A percentile compares a stretch with the other conserved stretches of the same genome.
phyloP scores from a whole-genome alignment of 1,284 basidiomycete species.

The Thecaphora frezii region DNA sequence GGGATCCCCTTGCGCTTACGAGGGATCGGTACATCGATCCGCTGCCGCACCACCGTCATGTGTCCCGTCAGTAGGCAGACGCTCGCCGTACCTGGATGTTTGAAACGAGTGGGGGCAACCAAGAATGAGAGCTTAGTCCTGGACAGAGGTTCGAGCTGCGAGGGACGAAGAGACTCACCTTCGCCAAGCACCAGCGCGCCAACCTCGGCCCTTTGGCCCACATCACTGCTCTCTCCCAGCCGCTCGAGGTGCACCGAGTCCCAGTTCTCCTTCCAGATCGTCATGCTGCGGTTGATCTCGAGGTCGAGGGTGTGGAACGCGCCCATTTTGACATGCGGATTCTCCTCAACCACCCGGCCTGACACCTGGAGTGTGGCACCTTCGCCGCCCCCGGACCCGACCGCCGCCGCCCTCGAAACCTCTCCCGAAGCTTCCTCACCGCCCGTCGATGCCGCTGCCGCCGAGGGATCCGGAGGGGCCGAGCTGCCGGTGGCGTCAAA shows the following conservation, averaged over 20 bases:
- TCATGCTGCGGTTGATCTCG: slow-evolving; percentile 86
- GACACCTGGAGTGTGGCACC: slow-evolving; percentile 74
- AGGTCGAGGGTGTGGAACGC: slow-evolving; percentile 95
- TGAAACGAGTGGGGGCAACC: no score
- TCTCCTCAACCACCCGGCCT: slow-evolving; percentile 86
- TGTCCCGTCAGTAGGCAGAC: slow-evolving; percentile 93
- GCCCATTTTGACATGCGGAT: slow-evolving; percentile 86
- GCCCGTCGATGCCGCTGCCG: slow-evolving; percentile 18
- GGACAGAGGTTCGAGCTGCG: no score
- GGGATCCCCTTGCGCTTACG: slow-evolving; percentile 67
- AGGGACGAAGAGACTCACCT: slow-evolving; percentile 58
- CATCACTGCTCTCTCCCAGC: slow-evolving; percentile 82
- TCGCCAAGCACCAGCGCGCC: slow-evolving; percentile 95
- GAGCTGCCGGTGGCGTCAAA: slow-evolving; percentile 55
- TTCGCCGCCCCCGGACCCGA: slow-evolving; percentile 36
- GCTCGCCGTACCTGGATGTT: slow-evolving; percentile 75
- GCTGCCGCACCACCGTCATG: slow-evolving; percentile 91
- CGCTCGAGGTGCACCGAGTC: slow-evolving; percentile 82
- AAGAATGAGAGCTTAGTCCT: no score
- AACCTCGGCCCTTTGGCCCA: slow-evolving; percentile 92
- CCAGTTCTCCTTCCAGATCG: slow-evolving; percentile 88
- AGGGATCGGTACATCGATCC: slow-evolving; percentile 86
- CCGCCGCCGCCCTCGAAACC: slow-evolving; percentile 22
- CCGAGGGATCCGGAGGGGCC: slow-evolving; percentile 45
- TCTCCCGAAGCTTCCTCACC: slow-evolving; percentile 29